These are phyloP conservation scores for Nidularia pulvinata DNA, from an alignment of 768 basidiomycete genomes.

Conservation along the genomic window DNA sequence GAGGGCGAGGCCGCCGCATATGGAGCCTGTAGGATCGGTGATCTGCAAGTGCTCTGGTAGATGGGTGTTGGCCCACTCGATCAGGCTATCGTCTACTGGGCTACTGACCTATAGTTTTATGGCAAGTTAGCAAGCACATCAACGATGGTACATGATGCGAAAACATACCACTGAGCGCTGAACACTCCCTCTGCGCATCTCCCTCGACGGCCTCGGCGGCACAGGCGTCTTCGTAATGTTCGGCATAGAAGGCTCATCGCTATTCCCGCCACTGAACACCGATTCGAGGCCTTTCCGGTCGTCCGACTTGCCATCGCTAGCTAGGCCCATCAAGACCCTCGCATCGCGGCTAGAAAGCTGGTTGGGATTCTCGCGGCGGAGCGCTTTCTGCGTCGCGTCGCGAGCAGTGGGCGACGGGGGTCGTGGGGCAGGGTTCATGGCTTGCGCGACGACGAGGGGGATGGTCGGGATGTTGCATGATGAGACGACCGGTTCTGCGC, in stretches of 20 bases:
- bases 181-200: constrained; percentile 45
- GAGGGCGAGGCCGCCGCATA: constrained; percentile 74
- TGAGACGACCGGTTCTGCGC: constrained; percentile 86
- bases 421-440: constrained; percentile 94
- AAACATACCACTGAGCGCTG: constrained; percentile 22
- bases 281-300: constrained; percentile 54
- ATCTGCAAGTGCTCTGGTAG: constrained; percentile 68
- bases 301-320: constrained; percentile 32
- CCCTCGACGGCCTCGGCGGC: constrained; percentile 72
- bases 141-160: constrained; percentile 3
- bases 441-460: constrained; percentile 90
- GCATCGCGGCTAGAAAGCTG: constrained; percentile 82
- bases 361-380: constrained; percentile 83
- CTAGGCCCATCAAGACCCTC: constrained; percentile 68
- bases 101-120: constrained; percentile 10
- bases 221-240: constrained; percentile 11
- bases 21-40: constrained; percentile 36
- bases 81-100: constrained; percentile 48
- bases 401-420: constrained; percentile 92
- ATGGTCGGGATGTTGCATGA: constrained; percentile 98
- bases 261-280: constrained; percentile 35
- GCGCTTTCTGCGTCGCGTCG: constrained; percentile 85
- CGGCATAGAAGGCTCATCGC: not conserved
- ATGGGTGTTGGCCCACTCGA: constrained; percentile 90
- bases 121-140: not conserved